Conservation (phyloP, 345 rosid species). For the Ricinus communis region DNA sequence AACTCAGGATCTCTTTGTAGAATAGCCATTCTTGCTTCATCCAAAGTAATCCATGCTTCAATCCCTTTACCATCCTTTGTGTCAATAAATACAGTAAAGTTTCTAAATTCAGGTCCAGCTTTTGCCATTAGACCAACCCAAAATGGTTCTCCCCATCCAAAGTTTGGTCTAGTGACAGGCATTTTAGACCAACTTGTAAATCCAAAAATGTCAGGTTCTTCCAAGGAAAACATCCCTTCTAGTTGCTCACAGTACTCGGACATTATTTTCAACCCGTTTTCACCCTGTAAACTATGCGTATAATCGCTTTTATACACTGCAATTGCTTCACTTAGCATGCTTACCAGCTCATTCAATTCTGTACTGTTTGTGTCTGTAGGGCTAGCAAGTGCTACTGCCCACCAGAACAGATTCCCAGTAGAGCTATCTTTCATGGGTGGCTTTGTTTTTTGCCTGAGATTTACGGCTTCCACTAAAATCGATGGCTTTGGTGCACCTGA, state of each 20-base stretch:
- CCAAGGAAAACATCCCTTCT: not conserved
- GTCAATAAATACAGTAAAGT: constrained; percentile 15
- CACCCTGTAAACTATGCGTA: constrained; percentile 13
- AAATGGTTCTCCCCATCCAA: constrained; percentile 27
- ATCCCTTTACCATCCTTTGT: constrained; percentile 18
- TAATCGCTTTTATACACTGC: constrained; percentile 15
- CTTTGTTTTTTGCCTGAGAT: constrained; percentile 8
- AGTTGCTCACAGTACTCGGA: constrained; percentile 9
- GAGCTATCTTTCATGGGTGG: constrained; percentile 7
- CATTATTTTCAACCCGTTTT: constrained; percentile 17
- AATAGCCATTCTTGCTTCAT: constrained; percentile 6
- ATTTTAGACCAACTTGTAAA: constrained; percentile 18
- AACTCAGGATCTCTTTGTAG: constrained; percentile 22
- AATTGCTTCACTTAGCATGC: constrained; percentile 11
- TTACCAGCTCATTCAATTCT: constrained; percentile 9
- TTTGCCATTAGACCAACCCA: constrained; percentile 22
- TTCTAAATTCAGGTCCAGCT: constrained; percentile 19
- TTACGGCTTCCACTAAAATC: constrained; percentile 17
- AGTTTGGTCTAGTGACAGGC: constrained; percentile 2
- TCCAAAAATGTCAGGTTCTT: constrained; percentile 24
- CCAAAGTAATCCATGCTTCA: constrained; percentile 31
- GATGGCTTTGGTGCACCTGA: constrained; percentile 3
- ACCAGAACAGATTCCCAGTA: not conserved
- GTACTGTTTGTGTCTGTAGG: not conserved
- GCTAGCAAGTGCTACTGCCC: constrained; percentile 8